Evolutionary conservation across 2,329 filamentous ascomycete species (phyloP), one percentile per base, ranked within the genome.

Genomic region (Zymoseptoria tritici): DNA sequence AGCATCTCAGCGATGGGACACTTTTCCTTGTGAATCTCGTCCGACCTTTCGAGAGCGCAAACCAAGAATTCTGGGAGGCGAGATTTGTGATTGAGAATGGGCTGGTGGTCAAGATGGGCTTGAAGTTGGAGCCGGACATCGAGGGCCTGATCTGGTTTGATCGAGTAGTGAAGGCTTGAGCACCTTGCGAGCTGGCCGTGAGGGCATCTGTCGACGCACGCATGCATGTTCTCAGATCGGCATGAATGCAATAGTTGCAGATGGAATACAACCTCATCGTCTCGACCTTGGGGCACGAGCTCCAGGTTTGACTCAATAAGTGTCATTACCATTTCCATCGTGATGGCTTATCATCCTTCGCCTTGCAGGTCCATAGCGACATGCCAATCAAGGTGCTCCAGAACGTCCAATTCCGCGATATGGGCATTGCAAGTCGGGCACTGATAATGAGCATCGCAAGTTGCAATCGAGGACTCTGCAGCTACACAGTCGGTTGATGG

Each of bases 121-220:
- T 71, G 19, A 26, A 66, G n/a, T 52, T 71, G 13, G 69, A 70
- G 24, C 46, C 36, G 1, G 62, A 56, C 16, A 24, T 70, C 16
- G 52, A 66, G 16, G 57, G 62, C 11, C 26, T 66, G 59, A 67
- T 71, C n/a, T 71, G 67, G 68, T 71, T 70, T 54, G 75, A 74
- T 67, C 51, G 66, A 42, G 57, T 65, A 24, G 13, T 7, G 36
- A 46, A 46, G 36, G 36, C 36, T 46, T 46, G 16, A 46, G 36
- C 13, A 46, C 36, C 26, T 9, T 29, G 7, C 26, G 8, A 29
- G 26, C 26, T 29, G 26, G 26, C 26, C 7, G 26, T 29, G 26
- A 29, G 11, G 36, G 6, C 13, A 16, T 16, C 16, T 16, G 13
- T 46, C 16, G 26, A 46, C n/a, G 13, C 16, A n/a, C n/a, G 13